Evolutionary conservation across 2,329 filamentous ascomycete genomes (phyloP).

Genomic region (Aspergillus niger): DNA sequence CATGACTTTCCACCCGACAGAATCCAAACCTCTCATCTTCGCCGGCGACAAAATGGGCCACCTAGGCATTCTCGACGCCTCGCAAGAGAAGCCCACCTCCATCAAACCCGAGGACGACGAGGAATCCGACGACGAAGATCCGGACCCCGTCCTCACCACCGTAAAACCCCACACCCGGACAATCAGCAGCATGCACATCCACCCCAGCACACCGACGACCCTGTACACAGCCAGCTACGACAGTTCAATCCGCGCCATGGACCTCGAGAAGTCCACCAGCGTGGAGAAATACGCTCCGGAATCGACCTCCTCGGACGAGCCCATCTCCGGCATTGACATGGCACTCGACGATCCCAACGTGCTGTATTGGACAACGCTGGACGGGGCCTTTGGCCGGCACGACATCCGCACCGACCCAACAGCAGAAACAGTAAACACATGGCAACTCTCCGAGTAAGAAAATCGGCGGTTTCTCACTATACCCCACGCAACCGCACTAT

Average conservation of each 20-base stretch:
- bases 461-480: conserved; percentile 88
- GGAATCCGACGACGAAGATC: conserved; percentile 58
- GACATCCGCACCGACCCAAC: conserved; percentile 65
- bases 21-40: conserved; percentile 84
- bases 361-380: conserved; percentile 84
- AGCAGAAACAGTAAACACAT: conserved; percentile 62
- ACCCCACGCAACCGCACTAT: conserved; percentile 77
- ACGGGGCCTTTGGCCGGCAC: conserved; percentile 77
- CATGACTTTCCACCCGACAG: conserved; percentile 83
- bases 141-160: conserved; percentile 79
- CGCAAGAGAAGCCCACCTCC: conserved; percentile 49
- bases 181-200: conserved; percentile 80
- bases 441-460: conserved; percentile 85
- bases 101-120: conserved; percentile 66
- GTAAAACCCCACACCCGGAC: conserved; percentile 90
- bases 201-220: conserved; percentile 69
- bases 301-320: conserved; percentile 69
- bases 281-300: conserved; percentile 78
- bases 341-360: conserved; percentile 68
- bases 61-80: conserved; percentile 83
- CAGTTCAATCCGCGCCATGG: conserved; percentile 83
- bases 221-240: conserved; percentile 91
- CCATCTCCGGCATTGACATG: conserved; percentile 83
- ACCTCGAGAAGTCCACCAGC: conserved; percentile 77
- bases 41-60: conserved; percentile 93